A percentile compares a stretch with the other conserved stretches of the same genome.
Conservation (phyloP, 2,329 filamentous ascomycete species). For the Lasiodiplodia theobromae region DNA sequence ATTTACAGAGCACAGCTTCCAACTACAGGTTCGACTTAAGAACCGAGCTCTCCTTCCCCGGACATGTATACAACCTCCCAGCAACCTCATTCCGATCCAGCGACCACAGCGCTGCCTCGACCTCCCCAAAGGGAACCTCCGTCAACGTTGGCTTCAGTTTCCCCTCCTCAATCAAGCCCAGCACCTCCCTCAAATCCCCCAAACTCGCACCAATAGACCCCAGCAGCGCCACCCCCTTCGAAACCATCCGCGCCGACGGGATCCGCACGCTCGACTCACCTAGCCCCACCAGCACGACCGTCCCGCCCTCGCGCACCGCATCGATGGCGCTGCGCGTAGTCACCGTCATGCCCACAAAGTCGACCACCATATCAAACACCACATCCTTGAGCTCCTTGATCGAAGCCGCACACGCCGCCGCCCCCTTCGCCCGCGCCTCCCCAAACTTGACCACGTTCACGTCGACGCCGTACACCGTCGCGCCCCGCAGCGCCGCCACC, state of each 20-base stretch:
- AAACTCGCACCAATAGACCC: background rate
- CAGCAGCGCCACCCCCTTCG: background rate
- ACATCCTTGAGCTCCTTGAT: background rate
- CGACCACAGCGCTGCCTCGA: background rate
- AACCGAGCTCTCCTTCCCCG: background rate
- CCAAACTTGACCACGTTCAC: slow-evolving; percentile 12
- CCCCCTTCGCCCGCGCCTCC: slow-evolving; percentile 1
- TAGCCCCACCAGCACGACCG: background rate
- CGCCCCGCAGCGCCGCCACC: slow-evolving; percentile 7
- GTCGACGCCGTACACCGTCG: slow-evolving; percentile 28
- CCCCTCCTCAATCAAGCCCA: background rate
- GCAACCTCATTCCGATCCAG: background rate
- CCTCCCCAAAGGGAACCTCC: background rate
- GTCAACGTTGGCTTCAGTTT: background rate
- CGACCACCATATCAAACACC: background rate
- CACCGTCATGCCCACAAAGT: background rate
- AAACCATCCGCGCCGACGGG: background rate
- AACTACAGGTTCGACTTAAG: no score
- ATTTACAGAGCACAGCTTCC: no score
- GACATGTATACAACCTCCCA: background rate
- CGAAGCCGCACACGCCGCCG: background rate
- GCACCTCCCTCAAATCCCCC: background rate
- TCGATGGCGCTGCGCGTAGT: background rate
- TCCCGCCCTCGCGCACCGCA: background rate
- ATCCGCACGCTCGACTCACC: background rate